These are phyloP conservation scores for Bolboschoenus planiculmis DNA, from an alignment of 176 grass and related monocot genomes.

Conservation along the genomic window DNA sequence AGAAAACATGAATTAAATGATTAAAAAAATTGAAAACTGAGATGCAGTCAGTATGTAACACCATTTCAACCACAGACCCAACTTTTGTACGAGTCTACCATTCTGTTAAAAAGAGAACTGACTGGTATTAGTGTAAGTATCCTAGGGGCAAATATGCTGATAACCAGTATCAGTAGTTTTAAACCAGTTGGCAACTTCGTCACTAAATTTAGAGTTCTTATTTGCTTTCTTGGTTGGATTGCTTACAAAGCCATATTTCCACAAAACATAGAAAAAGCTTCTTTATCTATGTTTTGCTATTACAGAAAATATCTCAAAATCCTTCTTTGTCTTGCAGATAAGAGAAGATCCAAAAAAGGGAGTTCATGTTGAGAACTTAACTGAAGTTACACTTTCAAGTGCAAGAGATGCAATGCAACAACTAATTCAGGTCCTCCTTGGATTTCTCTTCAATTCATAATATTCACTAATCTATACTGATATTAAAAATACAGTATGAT, in stretches of 20 bases:
- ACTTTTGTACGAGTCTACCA: not conserved
- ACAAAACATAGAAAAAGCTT: not conserved
- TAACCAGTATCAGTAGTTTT: not conserved
- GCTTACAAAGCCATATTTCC: slow-evolving; percentile 3
- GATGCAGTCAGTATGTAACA: not conserved
- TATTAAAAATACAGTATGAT: not conserved
- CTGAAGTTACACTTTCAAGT: slow-evolving; percentile 73
- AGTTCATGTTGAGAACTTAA: slow-evolving; percentile 87
- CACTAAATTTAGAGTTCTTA: not conserved
- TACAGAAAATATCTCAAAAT: slow-evolving; percentile 1
- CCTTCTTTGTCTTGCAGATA: slow-evolving; percentile 47
- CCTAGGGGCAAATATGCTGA: not conserved
- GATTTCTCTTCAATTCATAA: not conserved
- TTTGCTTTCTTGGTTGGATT: not conserved
- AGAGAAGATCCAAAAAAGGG: slow-evolving; percentile 92
- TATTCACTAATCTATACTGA: not conserved
- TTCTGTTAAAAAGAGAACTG: not conserved
- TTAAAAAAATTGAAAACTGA: not conserved
- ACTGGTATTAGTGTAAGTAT: not conserved
- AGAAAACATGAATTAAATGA: not conserved
- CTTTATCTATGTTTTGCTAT: slow-evolving; percentile 5
- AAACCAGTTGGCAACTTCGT: not conserved
- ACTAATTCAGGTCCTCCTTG: slow-evolving; percentile 42
- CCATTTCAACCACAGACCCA: not conserved
- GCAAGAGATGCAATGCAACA: slow-evolving; percentile 91